phyloP scores from a whole-genome alignment of 2,329 filamentous ascomycete genomes.

The Ophiostoma angusticollis region DNA sequence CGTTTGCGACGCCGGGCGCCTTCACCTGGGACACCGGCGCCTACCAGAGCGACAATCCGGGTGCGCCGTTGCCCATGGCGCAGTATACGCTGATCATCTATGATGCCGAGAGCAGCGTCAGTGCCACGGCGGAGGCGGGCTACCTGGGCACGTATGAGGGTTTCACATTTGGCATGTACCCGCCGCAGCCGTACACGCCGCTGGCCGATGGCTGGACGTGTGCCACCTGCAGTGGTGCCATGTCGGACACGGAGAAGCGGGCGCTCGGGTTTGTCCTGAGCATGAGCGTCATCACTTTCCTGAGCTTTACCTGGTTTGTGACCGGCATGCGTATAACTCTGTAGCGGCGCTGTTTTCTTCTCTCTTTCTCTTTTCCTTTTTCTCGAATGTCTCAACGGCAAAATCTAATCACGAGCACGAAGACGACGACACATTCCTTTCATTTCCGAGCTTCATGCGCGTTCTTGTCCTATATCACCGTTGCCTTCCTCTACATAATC shows the following conservation, averaged over 20 bases:
- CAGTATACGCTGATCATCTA: conserved; percentile 50
- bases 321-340: conserved; percentile 28
- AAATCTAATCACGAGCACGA: neutral
- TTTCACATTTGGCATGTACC: conserved; percentile 48
- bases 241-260: conserved; percentile 32
- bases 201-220: conserved; percentile 39
- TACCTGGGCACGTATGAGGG: conserved; percentile 36
- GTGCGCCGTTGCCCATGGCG: conserved; percentile 36
- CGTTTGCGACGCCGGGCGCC: conserved; percentile 35
- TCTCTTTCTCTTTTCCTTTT: neutral
- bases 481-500: no score
- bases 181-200: conserved; percentile 35
- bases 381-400: conserved; percentile 2
- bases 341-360: conserved; percentile 4
- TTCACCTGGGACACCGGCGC: conserved; percentile 46
- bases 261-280: conserved; percentile 37
- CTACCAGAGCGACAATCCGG: conserved; percentile 33
- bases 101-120: conserved; percentile 41
- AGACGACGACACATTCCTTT: no score
- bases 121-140: conserved; percentile 38
- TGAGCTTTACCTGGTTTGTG: conserved; percentile 54
- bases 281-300: conserved; percentile 43
- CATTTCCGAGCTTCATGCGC: no score
- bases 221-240: conserved; percentile 42
- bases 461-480: no score